phyloP scores from a whole-genome alignment of 805 yeast species.

The Ascoidea tarda region DNA sequence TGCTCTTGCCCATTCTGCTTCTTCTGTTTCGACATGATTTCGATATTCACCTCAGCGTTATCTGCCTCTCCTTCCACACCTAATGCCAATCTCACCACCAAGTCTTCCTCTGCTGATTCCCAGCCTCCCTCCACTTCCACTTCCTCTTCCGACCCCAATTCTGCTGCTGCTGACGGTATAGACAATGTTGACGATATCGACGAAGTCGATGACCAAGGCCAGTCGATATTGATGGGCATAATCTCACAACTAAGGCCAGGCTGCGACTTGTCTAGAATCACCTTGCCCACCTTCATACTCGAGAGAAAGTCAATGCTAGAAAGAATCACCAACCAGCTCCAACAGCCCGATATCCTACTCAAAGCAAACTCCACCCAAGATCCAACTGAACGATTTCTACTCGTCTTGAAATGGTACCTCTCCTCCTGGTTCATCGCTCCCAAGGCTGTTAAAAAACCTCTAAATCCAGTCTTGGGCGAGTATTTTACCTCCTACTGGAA shows the following conservation, averaged over 20 bases:
- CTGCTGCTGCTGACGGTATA: background rate
- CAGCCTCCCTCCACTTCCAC: background rate
- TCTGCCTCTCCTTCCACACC: background rate
- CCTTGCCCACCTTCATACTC: constrained; percentile 87
- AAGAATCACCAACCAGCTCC: constrained; percentile 78
- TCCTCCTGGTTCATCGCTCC: constrained; percentile 98
- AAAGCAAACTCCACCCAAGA: constrained; percentile 50
- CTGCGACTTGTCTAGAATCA: constrained; percentile 76
- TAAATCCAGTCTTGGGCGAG: constrained; percentile 92
- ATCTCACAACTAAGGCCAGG: constrained; percentile 91
- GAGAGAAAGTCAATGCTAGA: constrained; percentile 96
- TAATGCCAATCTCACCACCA: background rate
- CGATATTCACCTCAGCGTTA: background rate
- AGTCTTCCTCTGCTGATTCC: background rate
- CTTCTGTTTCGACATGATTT: too few relatives aligned
- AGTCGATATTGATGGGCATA: constrained; percentile 72
- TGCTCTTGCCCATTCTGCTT: too few relatives aligned
- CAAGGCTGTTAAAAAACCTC: constrained; percentile 93
- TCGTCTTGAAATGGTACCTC: constrained; percentile 78
- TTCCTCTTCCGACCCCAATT: background rate
- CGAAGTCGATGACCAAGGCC: constrained; percentile 84
- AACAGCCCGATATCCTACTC: constrained; percentile 62
- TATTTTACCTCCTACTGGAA: constrained; percentile 90
- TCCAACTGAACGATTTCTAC: constrained; percentile 53
- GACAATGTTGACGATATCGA: constrained; percentile 56